A percentile compares a stretch with the other conserved stretches of the same genome.
Conservation (phyloP, 1,284 basidiomycete species). For the Marasmius tenuissimus region DNA sequence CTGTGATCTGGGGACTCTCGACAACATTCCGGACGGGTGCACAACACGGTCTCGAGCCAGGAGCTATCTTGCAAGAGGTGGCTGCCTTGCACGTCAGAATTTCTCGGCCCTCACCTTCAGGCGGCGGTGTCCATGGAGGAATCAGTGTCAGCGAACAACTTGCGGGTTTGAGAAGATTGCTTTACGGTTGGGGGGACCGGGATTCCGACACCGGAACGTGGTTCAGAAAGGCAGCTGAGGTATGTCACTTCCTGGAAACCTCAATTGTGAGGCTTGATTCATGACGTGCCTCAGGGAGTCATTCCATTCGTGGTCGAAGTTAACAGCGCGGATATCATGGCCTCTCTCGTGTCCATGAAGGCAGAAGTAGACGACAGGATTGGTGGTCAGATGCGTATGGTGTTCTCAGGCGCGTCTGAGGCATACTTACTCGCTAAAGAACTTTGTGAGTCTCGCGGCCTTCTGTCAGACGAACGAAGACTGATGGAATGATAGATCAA, state of each 20-base stretch:
- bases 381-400: constrained; percentile 57
- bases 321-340: constrained; percentile 77
- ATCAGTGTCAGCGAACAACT: constrained; percentile 74
- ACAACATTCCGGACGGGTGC: constrained; percentile 66
- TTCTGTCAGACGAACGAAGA: neutral
- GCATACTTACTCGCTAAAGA: constrained; percentile 75
- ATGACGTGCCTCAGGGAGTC: constrained; percentile 35
- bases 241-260: constrained; percentile 24
- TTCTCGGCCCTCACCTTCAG: constrained; percentile 14
- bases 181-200: constrained; percentile 48
- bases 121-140: constrained; percentile 5
- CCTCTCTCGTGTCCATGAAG: constrained; percentile 73
- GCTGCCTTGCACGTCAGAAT: constrained; percentile 75
- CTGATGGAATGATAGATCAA: constrained; percentile 26
- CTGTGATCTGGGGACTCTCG: constrained; percentile 66
- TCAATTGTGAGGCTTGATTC: neutral
- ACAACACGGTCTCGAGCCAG: constrained; percentile 57
- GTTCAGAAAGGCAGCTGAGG: constrained; percentile 62
- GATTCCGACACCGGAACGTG: constrained; percentile 49
- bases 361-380: constrained; percentile 63
- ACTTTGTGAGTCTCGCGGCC: constrained; percentile 44
- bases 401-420: constrained; percentile 75
- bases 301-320: constrained; percentile 70
- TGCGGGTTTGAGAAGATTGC: constrained; percentile 59
- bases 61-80: constrained; percentile 69